These are phyloP conservation scores for Boletellus emodensis DNA, from an alignment of 768 basidiomycete genomes.

Conservation along the genomic window DNA sequence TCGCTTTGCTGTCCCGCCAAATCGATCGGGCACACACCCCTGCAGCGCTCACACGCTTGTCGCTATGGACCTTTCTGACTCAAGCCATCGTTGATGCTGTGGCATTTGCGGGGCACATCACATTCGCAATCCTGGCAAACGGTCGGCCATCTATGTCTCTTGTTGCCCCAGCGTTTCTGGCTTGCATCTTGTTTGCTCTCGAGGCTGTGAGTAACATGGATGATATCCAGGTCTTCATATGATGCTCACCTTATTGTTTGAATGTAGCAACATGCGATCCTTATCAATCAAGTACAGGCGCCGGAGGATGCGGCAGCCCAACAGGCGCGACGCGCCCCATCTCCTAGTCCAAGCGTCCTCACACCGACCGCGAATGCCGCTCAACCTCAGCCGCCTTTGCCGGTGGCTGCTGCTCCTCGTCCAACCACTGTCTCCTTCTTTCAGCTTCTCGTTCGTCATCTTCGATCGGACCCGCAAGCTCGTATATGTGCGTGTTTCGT, in stretches of 20 bases:
- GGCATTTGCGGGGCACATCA: slow-evolving; percentile 84
- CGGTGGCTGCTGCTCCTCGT: slow-evolving; percentile 15
- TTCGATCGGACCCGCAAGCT: slow-evolving; percentile 67
- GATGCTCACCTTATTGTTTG: background rate
- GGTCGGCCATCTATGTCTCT: slow-evolving; percentile 78
- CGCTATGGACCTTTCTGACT: slow-evolving; percentile 76
- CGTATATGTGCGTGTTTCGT: slow-evolving; percentile 53
- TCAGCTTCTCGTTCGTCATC: slow-evolving; percentile 52
- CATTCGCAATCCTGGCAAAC: slow-evolving; percentile 81
- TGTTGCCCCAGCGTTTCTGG: slow-evolving; percentile 80
- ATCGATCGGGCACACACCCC: slow-evolving; percentile 73
- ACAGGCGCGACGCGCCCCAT: slow-evolving; percentile 16
- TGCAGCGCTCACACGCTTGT: slow-evolving; percentile 72
- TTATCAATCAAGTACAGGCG: slow-evolving; percentile 79
- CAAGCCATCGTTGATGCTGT: slow-evolving; percentile 80
- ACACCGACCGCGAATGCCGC: slow-evolving; percentile 4
- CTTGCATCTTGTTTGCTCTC: slow-evolving; percentile 74
- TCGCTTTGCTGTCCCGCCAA: slow-evolving; percentile 71
- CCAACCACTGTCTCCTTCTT: slow-evolving; percentile 31
- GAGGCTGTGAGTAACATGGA: slow-evolving; percentile 62
- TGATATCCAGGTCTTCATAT: background rate
- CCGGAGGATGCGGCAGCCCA: slow-evolving; percentile 55
- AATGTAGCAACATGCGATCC: slow-evolving; percentile 73
- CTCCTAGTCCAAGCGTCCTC: slow-evolving; percentile 5
- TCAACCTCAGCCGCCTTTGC: slow-evolving; percentile 20